Evolutionary conservation across 148 eudicot genomes (phyloP).

Genomic region (Cornus suecica): DNA sequence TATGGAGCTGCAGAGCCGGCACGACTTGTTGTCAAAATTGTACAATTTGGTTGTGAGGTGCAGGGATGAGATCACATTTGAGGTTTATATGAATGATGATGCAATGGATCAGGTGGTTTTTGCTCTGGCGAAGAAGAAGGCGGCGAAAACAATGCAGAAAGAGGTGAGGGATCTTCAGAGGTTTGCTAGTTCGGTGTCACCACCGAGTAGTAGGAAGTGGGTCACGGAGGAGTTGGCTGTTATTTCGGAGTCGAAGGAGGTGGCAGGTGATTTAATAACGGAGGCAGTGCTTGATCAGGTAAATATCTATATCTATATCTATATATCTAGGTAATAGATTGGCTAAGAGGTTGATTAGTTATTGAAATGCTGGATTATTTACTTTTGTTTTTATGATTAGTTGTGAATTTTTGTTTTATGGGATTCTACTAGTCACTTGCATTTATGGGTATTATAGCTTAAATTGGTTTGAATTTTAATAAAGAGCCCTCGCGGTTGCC

Average conservation of each 20-base stretch:
- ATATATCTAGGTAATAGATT: no score
- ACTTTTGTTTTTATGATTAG: no score
- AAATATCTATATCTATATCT: not conserved
- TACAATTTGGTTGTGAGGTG: conserved; percentile 69
- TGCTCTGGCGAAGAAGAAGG: conserved; percentile 79
- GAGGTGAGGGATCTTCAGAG: conserved; percentile 73
- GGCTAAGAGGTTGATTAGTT: no score
- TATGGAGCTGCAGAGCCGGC: conserved; percentile 81
- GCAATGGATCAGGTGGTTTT: conserved; percentile 90
- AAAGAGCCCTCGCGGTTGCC: no score
- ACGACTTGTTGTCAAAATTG: conserved; percentile 81
- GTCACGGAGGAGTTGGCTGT: conserved; percentile 65
- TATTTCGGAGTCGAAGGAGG: conserved; percentile 87
- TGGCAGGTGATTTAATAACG: conserved; percentile 69
- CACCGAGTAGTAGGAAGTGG: conserved; percentile 77
- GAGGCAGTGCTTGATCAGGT: conserved; percentile 96
- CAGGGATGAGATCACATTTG: conserved; percentile 81
- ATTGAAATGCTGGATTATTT: no score
- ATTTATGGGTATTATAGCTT: no score
- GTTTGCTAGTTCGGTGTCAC: conserved; percentile 50
- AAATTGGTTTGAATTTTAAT: no score
- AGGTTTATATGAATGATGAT: conserved; percentile 94
- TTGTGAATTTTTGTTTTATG: no score
- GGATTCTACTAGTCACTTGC: no score
- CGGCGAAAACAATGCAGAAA: conserved; percentile 66